These are phyloP conservation scores for Sclerotinia nivalis DNA, from an alignment of 2,329 filamentous ascomycete genomes.

Conservation along the genomic window DNA sequence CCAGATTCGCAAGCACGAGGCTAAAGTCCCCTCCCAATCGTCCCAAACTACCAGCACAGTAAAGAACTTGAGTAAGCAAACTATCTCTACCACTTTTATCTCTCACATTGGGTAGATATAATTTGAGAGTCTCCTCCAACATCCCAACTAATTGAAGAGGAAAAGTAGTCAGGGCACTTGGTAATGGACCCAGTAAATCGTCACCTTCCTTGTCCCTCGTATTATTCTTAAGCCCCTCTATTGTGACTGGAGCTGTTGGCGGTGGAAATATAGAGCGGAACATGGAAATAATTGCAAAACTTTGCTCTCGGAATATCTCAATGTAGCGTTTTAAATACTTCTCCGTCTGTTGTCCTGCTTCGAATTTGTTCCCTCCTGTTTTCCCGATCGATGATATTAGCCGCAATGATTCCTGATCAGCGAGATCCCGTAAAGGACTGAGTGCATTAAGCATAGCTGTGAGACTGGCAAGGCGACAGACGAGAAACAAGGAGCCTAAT, in stretches of 20 bases:
- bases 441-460: conserved; percentile 78
- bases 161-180: conserved; percentile 79
- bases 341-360: conserved; percentile 86
- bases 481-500: conserved; percentile 80
- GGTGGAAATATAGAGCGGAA: conserved; percentile 85
- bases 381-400: conserved; percentile 38
- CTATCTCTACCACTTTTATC: conserved; percentile 83
- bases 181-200: conserved; percentile 60
- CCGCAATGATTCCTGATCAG: conserved; percentile 74
- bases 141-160: conserved; percentile 80
- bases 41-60: conserved; percentile 88
- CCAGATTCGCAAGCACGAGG: conserved; percentile 71
- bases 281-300: conserved; percentile 92
- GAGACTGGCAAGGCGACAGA: conserved; percentile 80
- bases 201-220: conserved; percentile 30
- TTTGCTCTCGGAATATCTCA: conserved; percentile 96
- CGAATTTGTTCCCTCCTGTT: conserved; percentile 48
- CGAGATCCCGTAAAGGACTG: conserved; percentile 81
- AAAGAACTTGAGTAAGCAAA: conserved; percentile 86
- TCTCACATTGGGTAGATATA: conserved; percentile 77
- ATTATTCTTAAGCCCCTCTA: conserved; percentile 28
- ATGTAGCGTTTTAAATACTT: conserved; percentile 93
- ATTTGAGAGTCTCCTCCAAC: conserved; percentile 71
- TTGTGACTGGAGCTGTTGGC: conserved; percentile 26
- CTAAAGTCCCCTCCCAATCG: conserved; percentile 91